Percentiles rank a stretch among this genome's conserved stretches.
Evolutionary conservation across 495 filamentous ascomycete genomes (phyloP).

Genomic region (Diplogelasinospora grovesii): DNA sequence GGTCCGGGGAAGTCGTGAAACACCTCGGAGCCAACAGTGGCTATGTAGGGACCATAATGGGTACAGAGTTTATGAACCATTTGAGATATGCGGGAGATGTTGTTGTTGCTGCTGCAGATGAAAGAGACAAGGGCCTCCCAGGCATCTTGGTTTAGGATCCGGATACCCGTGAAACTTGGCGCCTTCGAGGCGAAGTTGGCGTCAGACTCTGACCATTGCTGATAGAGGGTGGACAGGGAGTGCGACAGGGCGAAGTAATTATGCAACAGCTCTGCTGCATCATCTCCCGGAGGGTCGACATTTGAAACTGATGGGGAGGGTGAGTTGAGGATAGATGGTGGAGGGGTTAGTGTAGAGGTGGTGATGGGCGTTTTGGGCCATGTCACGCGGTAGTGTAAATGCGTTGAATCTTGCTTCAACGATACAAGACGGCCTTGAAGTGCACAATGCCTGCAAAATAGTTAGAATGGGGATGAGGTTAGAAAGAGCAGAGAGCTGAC

Average conservation of each 20-base stretch:
- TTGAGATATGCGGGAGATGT: constrained; percentile 87
- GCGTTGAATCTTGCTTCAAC: constrained; percentile 69
- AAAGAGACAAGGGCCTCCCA: constrained; percentile 95
- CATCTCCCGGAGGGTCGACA: background rate
- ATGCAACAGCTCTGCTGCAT: constrained; percentile 57
- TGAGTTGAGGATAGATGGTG: constrained; percentile 8
- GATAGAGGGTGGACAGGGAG: constrained; percentile 68
- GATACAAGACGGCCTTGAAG: constrained; percentile 79
- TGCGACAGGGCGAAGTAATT: constrained; percentile 79
- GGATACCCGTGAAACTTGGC: constrained; percentile 79
- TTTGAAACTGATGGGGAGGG: background rate
- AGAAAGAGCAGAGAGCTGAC: constrained; percentile 32
- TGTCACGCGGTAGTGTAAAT: constrained; percentile 76
- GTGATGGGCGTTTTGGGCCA: constrained; percentile 36
- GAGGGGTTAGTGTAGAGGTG: constrained; percentile 16
- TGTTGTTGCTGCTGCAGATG: constrained; percentile 98
- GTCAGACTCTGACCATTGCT: constrained; percentile 80
- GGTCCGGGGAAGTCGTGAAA: constrained; percentile 88
- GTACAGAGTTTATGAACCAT: constrained; percentile 93
- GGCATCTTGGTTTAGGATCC: constrained; percentile 90
- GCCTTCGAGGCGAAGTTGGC: constrained; percentile 86
- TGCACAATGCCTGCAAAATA: constrained; percentile 58
- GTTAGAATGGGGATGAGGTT: constrained; percentile 13
- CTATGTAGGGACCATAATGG: constrained; percentile 75
- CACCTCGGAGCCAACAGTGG: constrained; percentile 56